Evolutionary conservation across 768 basidiomycete species (phyloP), one percentile per base, ranked within the genome.

Genomic region (Hydnomerulius pinastri): DNA sequence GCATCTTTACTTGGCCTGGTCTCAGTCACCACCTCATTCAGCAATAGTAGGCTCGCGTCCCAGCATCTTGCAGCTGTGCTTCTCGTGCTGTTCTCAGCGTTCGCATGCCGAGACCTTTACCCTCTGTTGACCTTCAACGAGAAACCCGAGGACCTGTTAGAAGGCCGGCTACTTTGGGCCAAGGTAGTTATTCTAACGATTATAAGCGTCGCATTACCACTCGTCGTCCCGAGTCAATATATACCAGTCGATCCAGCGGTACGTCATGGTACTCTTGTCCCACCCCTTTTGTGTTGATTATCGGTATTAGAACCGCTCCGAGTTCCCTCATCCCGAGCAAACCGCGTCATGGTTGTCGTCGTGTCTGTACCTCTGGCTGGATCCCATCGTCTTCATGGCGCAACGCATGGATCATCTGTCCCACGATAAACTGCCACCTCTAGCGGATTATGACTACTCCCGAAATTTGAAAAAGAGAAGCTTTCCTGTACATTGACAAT

Each of bases 91-190:
- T 79, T 80, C 60, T 56, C 57, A 9, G 71, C 83, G 7, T 86
- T 76, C 56, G 66, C 68, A 28, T 83, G 82, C 57, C 76, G 85
- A n/a, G 78, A 82, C 58, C 43, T 87, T 6, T 84, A 74, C 62
- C 86, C 86, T 11, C 59, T 86, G 8, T 67, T 74, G 15, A 86
- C 83, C 0, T 85, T 72, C 63, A 73, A 71, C n/a, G 66, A 74
- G 20, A 29, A 47, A 12, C 81, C 84, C 6, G 52, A 68, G n/a
- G 86, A 88, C 55, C 57, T 62, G 2, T 59, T 61, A 1, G 79
- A 80, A 55, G 77, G 81, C 6, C 51, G 62, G 43, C 50, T 81
- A 28, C 62, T 85, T 17, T 87, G 85, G 85, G 64, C 67, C 4
- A 78, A 83, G 60, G 49, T 83, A 4, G 59, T 52, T n/a, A 43